Evolutionary conservation across 2,329 filamentous ascomycete genomes (phyloP).

Genomic region (Moelleriella libera): DNA sequence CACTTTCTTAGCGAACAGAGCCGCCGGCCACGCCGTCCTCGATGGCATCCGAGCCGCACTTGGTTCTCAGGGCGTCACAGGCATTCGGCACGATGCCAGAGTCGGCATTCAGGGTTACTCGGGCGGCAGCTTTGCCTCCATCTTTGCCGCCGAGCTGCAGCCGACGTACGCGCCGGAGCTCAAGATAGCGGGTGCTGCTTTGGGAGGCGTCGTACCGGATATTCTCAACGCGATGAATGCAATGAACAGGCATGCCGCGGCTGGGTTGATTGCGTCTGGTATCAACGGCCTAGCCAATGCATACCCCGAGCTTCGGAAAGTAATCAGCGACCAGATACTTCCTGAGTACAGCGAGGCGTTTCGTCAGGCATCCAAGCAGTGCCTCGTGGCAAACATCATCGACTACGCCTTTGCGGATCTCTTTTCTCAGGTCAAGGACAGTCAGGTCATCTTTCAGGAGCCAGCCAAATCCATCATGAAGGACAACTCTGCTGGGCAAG

Average conservation of each 20-base stretch:
- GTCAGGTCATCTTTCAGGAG: neutral
- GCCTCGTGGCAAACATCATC: constrained; percentile 10
- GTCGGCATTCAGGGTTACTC: constrained; percentile 28
- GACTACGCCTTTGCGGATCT: constrained; percentile 21
- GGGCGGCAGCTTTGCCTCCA: constrained; percentile 9
- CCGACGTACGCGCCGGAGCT: constrained; percentile 11
- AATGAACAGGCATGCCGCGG: constrained; percentile 6
- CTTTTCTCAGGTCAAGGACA: constrained; percentile 25
- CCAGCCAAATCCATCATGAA: neutral
- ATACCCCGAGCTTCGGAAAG: constrained; percentile 6
- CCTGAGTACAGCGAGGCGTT: constrained; percentile 13
- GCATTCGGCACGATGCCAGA: constrained; percentile 15
- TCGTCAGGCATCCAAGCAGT: constrained; percentile 12
- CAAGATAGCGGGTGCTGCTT: constrained; percentile 9
- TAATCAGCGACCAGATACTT: constrained; percentile 7
- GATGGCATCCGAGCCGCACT: constrained; percentile 28
- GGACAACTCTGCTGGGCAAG: neutral
- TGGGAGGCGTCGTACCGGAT: constrained; percentile 10
- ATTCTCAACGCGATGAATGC: constrained; percentile 5
- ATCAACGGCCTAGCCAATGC: constrained; percentile 9
- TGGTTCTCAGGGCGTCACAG: constrained; percentile 10
- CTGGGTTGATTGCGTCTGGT: constrained; percentile 9
- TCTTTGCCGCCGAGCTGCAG: constrained; percentile 12
- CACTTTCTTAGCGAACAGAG: constrained; percentile 23
- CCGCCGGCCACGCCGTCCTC: constrained; percentile 26